phyloP scores from a whole-genome alignment of 2,329 filamentous ascomycete genomes.

The Claviceps africana region DNA sequence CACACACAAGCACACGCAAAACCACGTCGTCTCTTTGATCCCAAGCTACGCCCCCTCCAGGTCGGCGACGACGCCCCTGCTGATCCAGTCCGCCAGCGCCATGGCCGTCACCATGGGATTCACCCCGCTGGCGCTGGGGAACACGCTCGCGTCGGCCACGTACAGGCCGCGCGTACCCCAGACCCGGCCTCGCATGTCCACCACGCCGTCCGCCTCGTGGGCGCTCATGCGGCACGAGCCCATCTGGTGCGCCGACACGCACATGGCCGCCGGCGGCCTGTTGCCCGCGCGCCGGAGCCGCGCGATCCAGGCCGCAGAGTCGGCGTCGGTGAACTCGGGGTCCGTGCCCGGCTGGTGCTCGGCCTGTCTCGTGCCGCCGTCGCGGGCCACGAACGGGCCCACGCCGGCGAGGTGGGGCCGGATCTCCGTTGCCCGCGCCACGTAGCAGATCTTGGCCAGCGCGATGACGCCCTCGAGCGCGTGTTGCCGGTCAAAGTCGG shows the following conservation, averaged over 20 bases:
- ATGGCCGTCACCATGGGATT: slow-evolving; percentile 73
- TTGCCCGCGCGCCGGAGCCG: slow-evolving; percentile 34
- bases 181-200: slow-evolving; percentile 43
- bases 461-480: slow-evolving; percentile 59
- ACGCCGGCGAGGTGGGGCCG: slow-evolving; percentile 48
- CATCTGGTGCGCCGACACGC: slow-evolving; percentile 69
- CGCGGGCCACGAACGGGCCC: slow-evolving; percentile 41
- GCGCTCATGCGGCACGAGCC: slow-evolving; percentile 60
- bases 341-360: slow-evolving; percentile 13
- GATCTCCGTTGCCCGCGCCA: slow-evolving; percentile 70
- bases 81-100: slow-evolving; percentile 54
- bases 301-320: slow-evolving; percentile 48
- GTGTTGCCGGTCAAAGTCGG: slow-evolving; percentile 56
- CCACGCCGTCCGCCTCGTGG: slow-evolving; percentile 36
- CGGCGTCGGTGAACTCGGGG: slow-evolving; percentile 40
- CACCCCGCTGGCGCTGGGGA: slow-evolving; percentile 63
- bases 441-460: slow-evolving; percentile 62
- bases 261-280: slow-evolving; percentile 37
- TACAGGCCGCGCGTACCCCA: slow-evolving; percentile 55
- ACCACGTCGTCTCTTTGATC: too few relatives aligned
- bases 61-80: slow-evolving; percentile 30
- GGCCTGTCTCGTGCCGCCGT: slow-evolving; percentile 10
- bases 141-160: slow-evolving; percentile 61
- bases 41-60: too few relatives aligned
- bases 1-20: too few relatives aligned